Base-by-base conservation (phyloP, 805 yeast genomes). In the Cyberlindnera meyerae region DNA sequence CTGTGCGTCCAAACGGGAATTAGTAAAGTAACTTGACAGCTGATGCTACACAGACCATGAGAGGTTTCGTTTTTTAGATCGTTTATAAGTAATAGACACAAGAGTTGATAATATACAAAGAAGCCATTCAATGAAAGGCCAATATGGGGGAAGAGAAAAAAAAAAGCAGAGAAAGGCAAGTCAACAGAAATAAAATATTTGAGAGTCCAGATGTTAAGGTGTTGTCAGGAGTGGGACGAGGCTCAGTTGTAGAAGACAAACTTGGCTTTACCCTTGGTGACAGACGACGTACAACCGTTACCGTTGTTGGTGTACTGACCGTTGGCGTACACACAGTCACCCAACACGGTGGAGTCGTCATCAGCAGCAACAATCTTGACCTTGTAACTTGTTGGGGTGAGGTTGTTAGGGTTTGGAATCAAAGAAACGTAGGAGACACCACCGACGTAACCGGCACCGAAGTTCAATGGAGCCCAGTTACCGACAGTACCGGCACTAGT, bases 381-480 rank as follows among this genome's bases (percentile, higher is more conserved):
- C 55, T 79, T 80, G 71, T 62, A 83, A 72, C 79, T 82, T 38
- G 81, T 73, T 39, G 89, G 67, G 15, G 71, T 60, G 16, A 59
- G 49, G 73, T 85, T 86, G 78, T 89, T 88, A 57, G 97, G 96
- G 71, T 90, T 90, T 65, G 96, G 96, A 66, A 88, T 86, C 65
- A 90, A 70, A 7, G 96, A 86, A 54, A 90, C 66, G 74, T 86
- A 89, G 37, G 95, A 71, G 54, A 77, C 68, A 41, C 72, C 72
- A 39, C 51, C 47, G 43, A 84, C 69, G 65, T 73, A 71, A 58
- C 97, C 97, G 34, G 97, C 87, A 63, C 98, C 98, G 54, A 93
- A 71, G 66, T 82, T 85, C 50, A 90, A 71, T 53, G 97, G 97
- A 48, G 97, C 95, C 97, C 96, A 90, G 84, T 90, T 90, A 69